Evolutionary conservation across 768 basidiomycete genomes (phyloP).

Genomic region (Lactarius psammicola): DNA sequence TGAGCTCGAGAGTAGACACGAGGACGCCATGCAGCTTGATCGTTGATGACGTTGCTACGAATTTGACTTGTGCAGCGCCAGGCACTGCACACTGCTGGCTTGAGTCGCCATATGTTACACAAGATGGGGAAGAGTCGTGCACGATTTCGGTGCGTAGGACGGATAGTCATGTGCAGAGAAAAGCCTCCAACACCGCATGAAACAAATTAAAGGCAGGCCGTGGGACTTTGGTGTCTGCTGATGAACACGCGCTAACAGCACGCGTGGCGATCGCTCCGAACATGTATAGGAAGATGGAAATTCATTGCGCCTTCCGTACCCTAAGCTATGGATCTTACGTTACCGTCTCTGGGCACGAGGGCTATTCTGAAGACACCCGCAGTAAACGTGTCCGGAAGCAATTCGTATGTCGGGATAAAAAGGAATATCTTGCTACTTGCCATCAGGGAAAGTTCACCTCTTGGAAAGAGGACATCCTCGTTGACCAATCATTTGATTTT

Average conservation of each 20-base stretch:
- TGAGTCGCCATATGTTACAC: neutral
- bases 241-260: neutral
- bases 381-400: neutral
- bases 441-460: neutral
- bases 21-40: neutral
- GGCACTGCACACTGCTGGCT: neutral
- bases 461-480: neutral
- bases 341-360: no score
- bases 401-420: neutral
- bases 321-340: neutral
- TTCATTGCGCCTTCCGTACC: neutral
- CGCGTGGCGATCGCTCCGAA: neutral
- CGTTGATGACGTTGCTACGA: neutral
- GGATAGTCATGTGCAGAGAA: neutral
- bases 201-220: neutral
- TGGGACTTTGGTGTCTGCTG: neutral
- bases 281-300: neutral
- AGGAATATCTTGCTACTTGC: neutral
- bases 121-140: neutral
- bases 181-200: neutral
- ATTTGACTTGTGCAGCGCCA: neutral
- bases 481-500: neutral
- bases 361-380: neutral
- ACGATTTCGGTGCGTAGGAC: neutral
- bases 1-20: neutral